Conservation (phyloP, 495 filamentous ascomycete species). For the Pseudomonodictys pantanalensis region DNA sequence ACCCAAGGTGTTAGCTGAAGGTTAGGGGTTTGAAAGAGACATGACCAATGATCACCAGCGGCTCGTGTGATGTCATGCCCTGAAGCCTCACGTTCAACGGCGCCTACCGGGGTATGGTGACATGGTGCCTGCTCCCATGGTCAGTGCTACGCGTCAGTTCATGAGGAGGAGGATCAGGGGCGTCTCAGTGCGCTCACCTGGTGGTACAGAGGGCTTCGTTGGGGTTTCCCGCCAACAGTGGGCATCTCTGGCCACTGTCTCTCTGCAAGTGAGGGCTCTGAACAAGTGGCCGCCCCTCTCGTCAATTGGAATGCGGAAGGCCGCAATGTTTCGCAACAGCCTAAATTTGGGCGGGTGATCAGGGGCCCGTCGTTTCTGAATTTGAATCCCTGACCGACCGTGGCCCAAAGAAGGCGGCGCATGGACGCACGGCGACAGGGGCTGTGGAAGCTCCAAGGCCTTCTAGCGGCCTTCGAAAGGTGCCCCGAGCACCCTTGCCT, state of each 20-base stretch:
- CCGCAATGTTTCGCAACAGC: constrained; percentile 22
- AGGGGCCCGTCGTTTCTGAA: constrained; percentile 6
- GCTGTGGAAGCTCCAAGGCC: constrained; percentile 16
- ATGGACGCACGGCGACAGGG: constrained; percentile 3
- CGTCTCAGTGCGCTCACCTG: constrained; percentile 7
- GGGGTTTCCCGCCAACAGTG: neutral
- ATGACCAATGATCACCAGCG: too few relatives aligned
- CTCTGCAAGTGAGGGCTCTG: too few relatives aligned
- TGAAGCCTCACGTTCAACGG: neutral
- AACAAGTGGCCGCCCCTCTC: too few relatives aligned
- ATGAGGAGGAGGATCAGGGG: constrained; percentile 10
- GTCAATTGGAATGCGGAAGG: too few relatives aligned
- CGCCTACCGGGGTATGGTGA: neutral
- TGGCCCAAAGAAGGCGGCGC: neutral
- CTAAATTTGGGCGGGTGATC: constrained; percentile 24
- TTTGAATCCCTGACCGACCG: neutral
- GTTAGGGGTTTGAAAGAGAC: too few relatives aligned
- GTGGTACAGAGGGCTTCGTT: neutral
- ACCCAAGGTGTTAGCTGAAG: too few relatives aligned
- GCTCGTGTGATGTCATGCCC: neutral
- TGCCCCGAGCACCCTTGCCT: neutral
- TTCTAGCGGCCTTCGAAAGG: constrained; percentile 32
- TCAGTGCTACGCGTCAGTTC: neutral
- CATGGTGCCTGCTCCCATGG: neutral
- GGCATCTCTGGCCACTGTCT: neutral